These are phyloP conservation scores for Yarrowia sp. DNA, from an alignment of 805 yeast genomes.

Conservation along the genomic window DNA sequence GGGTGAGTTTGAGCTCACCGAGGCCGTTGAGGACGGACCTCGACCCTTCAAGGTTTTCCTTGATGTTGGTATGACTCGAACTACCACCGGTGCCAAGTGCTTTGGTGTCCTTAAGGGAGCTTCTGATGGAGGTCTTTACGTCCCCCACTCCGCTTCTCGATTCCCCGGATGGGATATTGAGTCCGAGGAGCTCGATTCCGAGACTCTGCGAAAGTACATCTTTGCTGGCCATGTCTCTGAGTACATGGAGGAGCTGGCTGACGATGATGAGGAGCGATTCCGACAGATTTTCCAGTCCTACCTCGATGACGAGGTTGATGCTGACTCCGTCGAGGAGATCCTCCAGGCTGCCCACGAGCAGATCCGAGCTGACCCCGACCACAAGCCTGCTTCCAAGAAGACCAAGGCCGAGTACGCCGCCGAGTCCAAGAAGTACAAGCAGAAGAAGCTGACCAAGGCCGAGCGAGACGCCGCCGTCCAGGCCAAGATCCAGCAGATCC, in stretches of 20 bases:
- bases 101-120: conserved; percentile 99
- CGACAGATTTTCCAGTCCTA: conserved; percentile 91
- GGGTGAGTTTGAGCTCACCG: conserved; percentile 98
- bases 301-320: conserved; percentile 95
- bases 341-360: conserved; percentile 91
- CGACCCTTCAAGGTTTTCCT: conserved; percentile 99
- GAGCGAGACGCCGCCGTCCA: conserved; percentile 87
- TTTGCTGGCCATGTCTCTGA: conserved; percentile 99
- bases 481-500: conserved; percentile 85
- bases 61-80: conserved; percentile 99
- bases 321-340: conserved; percentile 94
- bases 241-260: conserved; percentile 99
- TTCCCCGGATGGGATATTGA: conserved; percentile 99
- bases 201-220: conserved; percentile 96
- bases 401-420: conserved; percentile 98
- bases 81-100: conserved; percentile 99
- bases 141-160: conserved; percentile 99
- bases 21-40: conserved; percentile 99
- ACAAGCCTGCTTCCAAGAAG: conserved; percentile 88
- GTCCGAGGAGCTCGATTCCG: conserved; percentile 96
- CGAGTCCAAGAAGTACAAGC: conserved; percentile 88
- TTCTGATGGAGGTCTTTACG: conserved; percentile 98
- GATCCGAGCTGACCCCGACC: conserved; percentile 93
- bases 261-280: conserved; percentile 99
- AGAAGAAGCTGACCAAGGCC: conserved; percentile 81